Evolutionary conservation across 352 stramenopile genomes (phyloP).

Genomic region (Phytophthora rubi): DNA sequence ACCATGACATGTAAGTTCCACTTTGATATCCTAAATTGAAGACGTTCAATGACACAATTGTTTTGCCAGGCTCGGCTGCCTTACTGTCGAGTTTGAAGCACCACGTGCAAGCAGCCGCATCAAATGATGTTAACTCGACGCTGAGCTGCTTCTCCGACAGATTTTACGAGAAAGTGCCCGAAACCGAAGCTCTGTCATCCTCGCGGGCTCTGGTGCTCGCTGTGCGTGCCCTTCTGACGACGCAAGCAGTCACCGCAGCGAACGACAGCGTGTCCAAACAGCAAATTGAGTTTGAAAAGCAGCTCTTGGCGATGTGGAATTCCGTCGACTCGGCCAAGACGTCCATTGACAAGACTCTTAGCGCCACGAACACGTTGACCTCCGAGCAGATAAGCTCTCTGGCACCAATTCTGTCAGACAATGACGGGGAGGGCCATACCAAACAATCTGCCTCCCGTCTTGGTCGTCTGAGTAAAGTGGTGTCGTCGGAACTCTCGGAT

Average conservation of each 20-base stretch:
- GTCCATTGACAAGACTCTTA: constrained; percentile 37
- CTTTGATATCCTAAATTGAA: neutral
- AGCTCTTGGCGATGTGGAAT: constrained; percentile 39
- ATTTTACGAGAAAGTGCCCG: constrained; percentile 35
- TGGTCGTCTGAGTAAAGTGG: constrained; percentile 34
- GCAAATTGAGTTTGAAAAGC: constrained; percentile 31
- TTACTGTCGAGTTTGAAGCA: constrained; percentile 34
- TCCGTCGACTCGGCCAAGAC: constrained; percentile 32
- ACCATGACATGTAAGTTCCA: constrained; percentile 33
- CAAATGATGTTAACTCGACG: constrained; percentile 29
- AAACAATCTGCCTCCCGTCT: constrained; percentile 39
- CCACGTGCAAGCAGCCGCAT: constrained; percentile 13
- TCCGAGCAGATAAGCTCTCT: constrained; percentile 35
- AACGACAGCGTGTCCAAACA: constrained; percentile 30
- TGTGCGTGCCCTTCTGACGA: constrained; percentile 37
- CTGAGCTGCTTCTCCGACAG: constrained; percentile 34
- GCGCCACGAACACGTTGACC: constrained; percentile 16
- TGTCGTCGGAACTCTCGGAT: constrained; percentile 27
- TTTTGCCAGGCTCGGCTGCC: constrained; percentile 25
- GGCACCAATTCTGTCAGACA: constrained; percentile 29
- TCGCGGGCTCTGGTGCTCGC: constrained; percentile 33
- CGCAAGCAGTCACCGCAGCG: constrained; percentile 24
- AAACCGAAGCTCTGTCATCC: constrained; percentile 31
- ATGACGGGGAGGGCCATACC: constrained; percentile 25
- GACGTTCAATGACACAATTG: neutral